These are phyloP conservation scores for Epichloe glyceriae DNA, from an alignment of 2,329 filamentous ascomycete species.

Conservation along the genomic window DNA sequence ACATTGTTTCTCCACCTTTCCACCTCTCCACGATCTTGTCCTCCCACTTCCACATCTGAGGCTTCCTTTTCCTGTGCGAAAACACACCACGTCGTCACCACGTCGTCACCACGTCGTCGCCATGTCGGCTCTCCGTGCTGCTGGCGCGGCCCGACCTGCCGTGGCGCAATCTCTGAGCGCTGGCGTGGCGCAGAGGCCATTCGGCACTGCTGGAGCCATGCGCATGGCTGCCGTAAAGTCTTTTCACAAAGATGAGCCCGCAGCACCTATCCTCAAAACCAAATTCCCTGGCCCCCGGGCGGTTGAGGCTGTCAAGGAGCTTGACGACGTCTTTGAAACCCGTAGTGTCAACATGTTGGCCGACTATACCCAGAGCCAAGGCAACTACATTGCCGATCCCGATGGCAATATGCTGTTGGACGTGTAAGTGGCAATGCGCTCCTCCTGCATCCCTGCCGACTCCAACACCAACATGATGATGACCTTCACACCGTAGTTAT, in stretches of 20 bases:
- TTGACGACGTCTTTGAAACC: slow-evolving; percentile 73
- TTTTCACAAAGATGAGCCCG: slow-evolving; percentile 37
- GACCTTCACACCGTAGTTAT: slow-evolving; percentile 36
- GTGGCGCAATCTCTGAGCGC: slow-evolving; percentile 3
- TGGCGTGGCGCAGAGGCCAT: slow-evolving; percentile 3
- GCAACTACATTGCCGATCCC: slow-evolving; percentile 69
- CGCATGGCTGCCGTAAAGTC: slow-evolving; percentile 21
- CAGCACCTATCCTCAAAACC: slow-evolving; percentile 39
- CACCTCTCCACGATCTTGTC: neutral
- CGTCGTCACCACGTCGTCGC: neutral
- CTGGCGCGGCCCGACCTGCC: slow-evolving; percentile 4
- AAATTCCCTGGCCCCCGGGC: slow-evolving; percentile 66
- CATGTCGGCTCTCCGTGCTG: slow-evolving; percentile 10
- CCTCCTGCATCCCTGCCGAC: neutral
- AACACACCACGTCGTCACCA: too few species aligned
- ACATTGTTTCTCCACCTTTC: neutral
- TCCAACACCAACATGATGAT: neutral
- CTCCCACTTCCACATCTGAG: neutral
- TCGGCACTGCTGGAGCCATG: slow-evolving; percentile 7
- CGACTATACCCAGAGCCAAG: slow-evolving; percentile 60
- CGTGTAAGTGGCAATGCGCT: slow-evolving; percentile 35
- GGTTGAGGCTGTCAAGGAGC: slow-evolving; percentile 53
- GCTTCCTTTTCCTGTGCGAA: neutral
- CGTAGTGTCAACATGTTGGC: slow-evolving; percentile 73
- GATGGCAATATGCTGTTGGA: slow-evolving; percentile 64